Conservation (phyloP, 441 rosid genomes). For the Pelargonium fulgidum region DNA sequence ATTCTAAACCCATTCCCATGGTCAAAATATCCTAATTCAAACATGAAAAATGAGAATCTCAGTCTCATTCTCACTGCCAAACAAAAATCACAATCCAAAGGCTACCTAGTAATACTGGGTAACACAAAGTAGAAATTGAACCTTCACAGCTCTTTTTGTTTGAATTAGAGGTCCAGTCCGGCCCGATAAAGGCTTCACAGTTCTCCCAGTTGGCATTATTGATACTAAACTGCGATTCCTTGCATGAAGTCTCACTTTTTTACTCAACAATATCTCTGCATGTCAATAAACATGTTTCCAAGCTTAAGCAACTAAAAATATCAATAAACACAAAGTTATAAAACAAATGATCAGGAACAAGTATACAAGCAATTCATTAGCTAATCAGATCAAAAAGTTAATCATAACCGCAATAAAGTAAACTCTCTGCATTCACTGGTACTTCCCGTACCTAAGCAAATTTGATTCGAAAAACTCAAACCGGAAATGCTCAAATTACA, state of each 20-base stretch:
- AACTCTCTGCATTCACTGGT: background rate
- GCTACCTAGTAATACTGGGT: background rate
- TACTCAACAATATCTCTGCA: conserved; percentile 33
- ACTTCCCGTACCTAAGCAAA: no score
- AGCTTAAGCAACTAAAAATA: background rate
- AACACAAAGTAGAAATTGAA: conserved; percentile 15
- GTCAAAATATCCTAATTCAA: no score
- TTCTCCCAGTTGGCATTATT: conserved; percentile 25
- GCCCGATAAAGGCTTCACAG: conserved; percentile 20
- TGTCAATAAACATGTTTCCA: conserved; percentile 3
- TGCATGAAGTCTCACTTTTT: conserved; percentile 25
- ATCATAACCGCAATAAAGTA: background rate
- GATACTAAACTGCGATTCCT: conserved; percentile 24
- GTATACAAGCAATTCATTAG: background rate
- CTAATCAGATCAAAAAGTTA: background rate
- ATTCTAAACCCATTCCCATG: no score
- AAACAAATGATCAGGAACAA: background rate
- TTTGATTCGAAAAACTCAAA: no score
- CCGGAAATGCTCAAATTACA: no score
- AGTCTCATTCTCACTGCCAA: no score
- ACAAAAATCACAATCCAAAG: no score
- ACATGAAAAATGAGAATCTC: no score
- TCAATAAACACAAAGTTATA: background rate
- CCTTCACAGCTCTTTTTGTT: conserved; percentile 25
- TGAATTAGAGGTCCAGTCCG: conserved; percentile 4